These are phyloP conservation scores for Limtongia smithiae DNA, from an alignment of 805 yeast species.

Conservation along the genomic window DNA sequence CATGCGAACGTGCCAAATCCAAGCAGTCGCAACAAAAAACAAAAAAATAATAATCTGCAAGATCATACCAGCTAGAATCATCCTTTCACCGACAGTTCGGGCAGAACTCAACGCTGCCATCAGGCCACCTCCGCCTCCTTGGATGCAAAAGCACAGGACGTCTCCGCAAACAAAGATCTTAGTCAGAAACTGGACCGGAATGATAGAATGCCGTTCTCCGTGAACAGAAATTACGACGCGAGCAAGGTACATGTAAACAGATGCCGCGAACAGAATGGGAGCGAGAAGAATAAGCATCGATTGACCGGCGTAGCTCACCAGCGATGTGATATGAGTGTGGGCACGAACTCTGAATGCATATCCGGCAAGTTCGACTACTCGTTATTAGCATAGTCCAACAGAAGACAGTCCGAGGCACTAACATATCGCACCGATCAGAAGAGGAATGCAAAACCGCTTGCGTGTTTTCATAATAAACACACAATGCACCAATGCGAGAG, in stretches of 20 bases:
- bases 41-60: slow-evolving; percentile 38
- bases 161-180: slow-evolving; percentile 32
- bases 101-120: background rate
- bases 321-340: background rate
- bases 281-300: slow-evolving; percentile 30
- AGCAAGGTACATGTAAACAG: slow-evolving; percentile 32
- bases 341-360: background rate
- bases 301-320: slow-evolving; percentile 22
- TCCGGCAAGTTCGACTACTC: slow-evolving; percentile 6
- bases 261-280: slow-evolving; percentile 32
- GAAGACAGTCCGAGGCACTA: background rate
- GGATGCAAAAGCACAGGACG: slow-evolving; percentile 30
- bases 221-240: slow-evolving; percentile 21
- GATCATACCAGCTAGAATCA: slow-evolving; percentile 37
- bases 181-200: slow-evolving; percentile 25
- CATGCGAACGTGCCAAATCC: slow-evolving; percentile 19
- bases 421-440: slow-evolving; percentile 7
- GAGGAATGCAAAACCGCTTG: slow-evolving; percentile 2
- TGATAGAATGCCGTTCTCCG: slow-evolving; percentile 15
- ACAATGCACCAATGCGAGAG: background rate
- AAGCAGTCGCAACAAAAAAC: slow-evolving; percentile 32
- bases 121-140: slow-evolving; percentile 33
- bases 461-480: background rate
- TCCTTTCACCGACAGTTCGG: slow-evolving; percentile 26
- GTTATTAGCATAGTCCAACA: background rate